phyloP scores from a whole-genome alignment of 2,329 filamentous ascomycete genomes.

The Lasiodiplodia sp. region DNA sequence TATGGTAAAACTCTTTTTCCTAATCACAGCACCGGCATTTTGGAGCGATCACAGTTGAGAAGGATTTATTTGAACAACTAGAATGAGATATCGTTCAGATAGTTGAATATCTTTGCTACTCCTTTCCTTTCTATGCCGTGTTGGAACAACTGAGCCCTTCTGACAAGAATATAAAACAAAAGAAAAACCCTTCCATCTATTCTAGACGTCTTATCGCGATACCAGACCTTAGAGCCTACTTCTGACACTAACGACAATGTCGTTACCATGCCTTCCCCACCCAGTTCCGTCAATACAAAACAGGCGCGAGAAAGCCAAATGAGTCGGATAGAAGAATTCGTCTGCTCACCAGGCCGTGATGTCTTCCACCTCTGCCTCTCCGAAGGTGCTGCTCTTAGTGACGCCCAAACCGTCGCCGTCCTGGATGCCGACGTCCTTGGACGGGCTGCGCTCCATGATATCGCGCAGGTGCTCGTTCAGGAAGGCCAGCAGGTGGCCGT shows the following conservation, averaged over 20 bases:
- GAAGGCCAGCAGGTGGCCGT: constrained; percentile 83
- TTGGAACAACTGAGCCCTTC: neutral
- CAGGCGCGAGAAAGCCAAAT: neutral
- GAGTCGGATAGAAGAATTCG: neutral
- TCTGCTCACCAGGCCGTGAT: constrained; percentile 86
- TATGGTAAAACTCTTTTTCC: neutral
- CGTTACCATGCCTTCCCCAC: neutral
- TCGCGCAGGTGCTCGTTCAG: constrained; percentile 82
- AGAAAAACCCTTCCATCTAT: neutral
- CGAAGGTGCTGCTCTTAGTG: constrained; percentile 90
- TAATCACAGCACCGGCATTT: neutral
- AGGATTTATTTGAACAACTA: neutral
- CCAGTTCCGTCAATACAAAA: neutral
- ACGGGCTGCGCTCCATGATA: constrained; percentile 73
- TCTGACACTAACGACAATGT: neutral
- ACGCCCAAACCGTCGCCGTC: constrained; percentile 61
- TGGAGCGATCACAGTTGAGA: neutral
- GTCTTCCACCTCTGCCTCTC: constrained; percentile 94
- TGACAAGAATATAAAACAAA: neutral
- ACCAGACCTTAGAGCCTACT: neutral
- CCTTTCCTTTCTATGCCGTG: neutral
- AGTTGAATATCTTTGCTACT: neutral
- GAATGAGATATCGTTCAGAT: neutral
- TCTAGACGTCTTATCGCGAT: neutral
- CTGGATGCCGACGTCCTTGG: constrained; percentile 42